Conservation (phyloP, 2,329 filamentous ascomycete genomes). For the Colletotrichum graminicola region DNA sequence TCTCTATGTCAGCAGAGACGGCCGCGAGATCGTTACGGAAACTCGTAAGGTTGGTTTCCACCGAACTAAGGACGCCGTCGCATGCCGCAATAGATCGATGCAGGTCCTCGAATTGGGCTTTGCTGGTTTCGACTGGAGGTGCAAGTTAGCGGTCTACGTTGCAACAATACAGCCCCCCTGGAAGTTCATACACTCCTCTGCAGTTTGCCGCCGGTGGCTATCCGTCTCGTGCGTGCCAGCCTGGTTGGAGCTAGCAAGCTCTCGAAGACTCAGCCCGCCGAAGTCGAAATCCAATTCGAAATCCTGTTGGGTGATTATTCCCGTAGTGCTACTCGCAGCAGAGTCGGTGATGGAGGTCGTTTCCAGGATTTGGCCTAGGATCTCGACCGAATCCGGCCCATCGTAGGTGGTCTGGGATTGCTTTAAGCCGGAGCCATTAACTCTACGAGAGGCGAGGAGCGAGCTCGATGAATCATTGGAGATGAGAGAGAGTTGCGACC, state of each 20-base stretch:
- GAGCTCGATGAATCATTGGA: constrained; percentile 84
- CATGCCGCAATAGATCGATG: constrained; percentile 91
- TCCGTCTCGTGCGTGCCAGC: constrained; percentile 44
- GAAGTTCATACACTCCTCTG: constrained; percentile 76
- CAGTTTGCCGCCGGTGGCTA: constrained; percentile 63
- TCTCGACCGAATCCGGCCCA: constrained; percentile 76
- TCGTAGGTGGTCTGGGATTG: constrained; percentile 66
- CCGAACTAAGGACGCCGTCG: constrained; percentile 92
- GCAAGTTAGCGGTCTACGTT: constrained; percentile 36
- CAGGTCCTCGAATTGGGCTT: constrained; percentile 87
- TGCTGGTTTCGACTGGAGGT: constrained; percentile 78
- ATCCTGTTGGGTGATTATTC: constrained; percentile 60
- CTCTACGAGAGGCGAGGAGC: constrained; percentile 73
- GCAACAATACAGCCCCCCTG: neutral
- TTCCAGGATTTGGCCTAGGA: constrained; percentile 68
- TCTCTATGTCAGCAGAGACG: constrained; percentile 96
- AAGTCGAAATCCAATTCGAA: constrained; percentile 82
- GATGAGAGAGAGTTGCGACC: constrained; percentile 82
- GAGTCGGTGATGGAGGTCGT: constrained; percentile 43
- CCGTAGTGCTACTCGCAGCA: constrained; percentile 33
- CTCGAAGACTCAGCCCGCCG: constrained; percentile 79
- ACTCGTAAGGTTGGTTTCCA: constrained; percentile 90
- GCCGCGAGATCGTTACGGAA: constrained; percentile 94
- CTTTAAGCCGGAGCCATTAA: constrained; percentile 77
- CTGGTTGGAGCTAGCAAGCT: constrained; percentile 66